Conservation (phyloP, 345 rosid genomes). For the Acer campestre region DNA sequence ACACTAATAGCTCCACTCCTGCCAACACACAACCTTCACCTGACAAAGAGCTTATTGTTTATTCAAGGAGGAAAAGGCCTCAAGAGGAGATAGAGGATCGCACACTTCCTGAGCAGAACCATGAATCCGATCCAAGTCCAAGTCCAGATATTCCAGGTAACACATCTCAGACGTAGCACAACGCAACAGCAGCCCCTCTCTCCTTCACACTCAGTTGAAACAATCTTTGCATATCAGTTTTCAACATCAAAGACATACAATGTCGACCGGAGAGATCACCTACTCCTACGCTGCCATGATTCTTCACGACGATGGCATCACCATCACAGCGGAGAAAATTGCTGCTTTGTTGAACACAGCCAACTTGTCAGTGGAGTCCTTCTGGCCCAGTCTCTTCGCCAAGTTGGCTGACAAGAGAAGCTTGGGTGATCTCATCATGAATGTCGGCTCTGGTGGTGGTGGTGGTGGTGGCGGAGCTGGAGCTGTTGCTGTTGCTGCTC, state of each 20-base stretch:
- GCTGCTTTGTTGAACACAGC: slow-evolving; percentile 56
- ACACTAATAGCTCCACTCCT: no score
- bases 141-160: no score
- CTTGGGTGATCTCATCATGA: slow-evolving; percentile 54
- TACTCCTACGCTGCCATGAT: slow-evolving; percentile 66
- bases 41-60: no score
- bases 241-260: slow-evolving; percentile 7
- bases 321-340: slow-evolving; percentile 75
- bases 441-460: slow-evolving; percentile 54
- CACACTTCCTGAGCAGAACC: no score
- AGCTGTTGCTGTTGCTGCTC: slow-evolving; percentile 33
- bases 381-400: slow-evolving; percentile 70
- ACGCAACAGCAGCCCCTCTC: slow-evolving; percentile 8
- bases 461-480: no score
- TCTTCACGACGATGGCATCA: slow-evolving; percentile 63
- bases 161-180: background rate
- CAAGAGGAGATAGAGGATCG: no score
- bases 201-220: background rate
- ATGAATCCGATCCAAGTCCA: no score
- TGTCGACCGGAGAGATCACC: slow-evolving; percentile 57
- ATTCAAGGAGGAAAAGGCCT: no score
- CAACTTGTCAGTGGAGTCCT: slow-evolving; percentile 50
- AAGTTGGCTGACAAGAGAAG: slow-evolving; percentile 58
- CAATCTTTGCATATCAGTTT: background rate
- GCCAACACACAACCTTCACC: no score